Conservation (phyloP, 805 yeast genomes). For the Wickerhamiella parazyma region DNA sequence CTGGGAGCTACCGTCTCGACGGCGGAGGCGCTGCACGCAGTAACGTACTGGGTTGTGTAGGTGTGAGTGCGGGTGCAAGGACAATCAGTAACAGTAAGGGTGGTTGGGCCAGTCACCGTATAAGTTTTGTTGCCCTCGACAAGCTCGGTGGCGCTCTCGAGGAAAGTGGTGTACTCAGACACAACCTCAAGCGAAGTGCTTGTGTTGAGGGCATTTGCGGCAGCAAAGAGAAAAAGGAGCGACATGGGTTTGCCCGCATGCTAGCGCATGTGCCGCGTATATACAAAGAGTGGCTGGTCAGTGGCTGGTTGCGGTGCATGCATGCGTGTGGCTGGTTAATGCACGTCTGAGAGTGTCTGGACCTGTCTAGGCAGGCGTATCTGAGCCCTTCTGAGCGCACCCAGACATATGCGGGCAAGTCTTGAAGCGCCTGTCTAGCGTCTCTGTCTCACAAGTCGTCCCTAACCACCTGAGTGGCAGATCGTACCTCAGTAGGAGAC, state of each 20-base stretch:
- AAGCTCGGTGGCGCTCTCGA: constrained; percentile 51
- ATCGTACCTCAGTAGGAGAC: background rate
- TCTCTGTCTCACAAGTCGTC: no score
- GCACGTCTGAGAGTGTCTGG: no score
- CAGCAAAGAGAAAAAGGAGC: constrained; percentile 18
- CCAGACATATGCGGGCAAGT: no score
- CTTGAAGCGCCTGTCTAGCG: no score
- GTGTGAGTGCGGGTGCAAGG: constrained; percentile 20
- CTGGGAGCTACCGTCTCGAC: constrained; percentile 6
- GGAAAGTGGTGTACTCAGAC: constrained; percentile 51
- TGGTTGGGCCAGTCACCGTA: constrained; percentile 20
- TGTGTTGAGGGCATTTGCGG: constrained; percentile 8
- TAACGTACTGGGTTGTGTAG: constrained; percentile 17
- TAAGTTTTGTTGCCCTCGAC: constrained; percentile 46
- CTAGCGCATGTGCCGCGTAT: constrained; percentile 9
- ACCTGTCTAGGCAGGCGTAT: no score
- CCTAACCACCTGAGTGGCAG: background rate
- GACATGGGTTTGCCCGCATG: constrained; percentile 8
- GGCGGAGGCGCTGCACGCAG: constrained; percentile 13
- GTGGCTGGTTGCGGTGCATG: background rate
- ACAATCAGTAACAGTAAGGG: constrained; percentile 12
- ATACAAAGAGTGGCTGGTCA: constrained; percentile 12
- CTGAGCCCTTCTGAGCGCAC: no score
- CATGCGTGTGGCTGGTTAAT: no score
- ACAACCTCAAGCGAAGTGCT: constrained; percentile 11